Conservation (phyloP, 139 green algal genomes). For the Cymbomonas tetramitiformis region DNA sequence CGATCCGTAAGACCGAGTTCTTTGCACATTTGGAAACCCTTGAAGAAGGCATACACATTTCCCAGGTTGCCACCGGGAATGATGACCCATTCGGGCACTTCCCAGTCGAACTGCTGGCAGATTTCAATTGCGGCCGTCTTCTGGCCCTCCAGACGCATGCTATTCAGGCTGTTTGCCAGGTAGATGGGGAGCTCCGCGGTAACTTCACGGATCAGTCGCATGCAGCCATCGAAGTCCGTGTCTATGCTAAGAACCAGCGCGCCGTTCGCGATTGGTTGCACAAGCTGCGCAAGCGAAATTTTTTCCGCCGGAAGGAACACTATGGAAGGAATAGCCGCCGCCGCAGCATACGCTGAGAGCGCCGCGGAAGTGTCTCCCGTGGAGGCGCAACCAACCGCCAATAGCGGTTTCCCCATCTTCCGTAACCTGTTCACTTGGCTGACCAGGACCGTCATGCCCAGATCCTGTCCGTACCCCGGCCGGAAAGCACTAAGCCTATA, state of each 20-base stretch:
- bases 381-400: conserved; percentile 90
- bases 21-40: conserved; percentile 77
- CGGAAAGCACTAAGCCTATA: not conserved
- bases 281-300: conserved; percentile 77
- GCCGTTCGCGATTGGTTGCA: conserved; percentile 97
- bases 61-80: conserved; percentile 95
- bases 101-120: conserved; percentile 97
- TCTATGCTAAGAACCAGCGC: conserved; percentile 92
- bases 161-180: conserved; percentile 98
- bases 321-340: conserved; percentile 90
- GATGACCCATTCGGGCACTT: conserved; percentile 93
- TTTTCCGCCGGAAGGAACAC: conserved; percentile 98
- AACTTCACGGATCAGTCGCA: conserved; percentile 86
- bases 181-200: conserved; percentile 92
- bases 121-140: conserved; percentile 99
- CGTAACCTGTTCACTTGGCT: conserved; percentile 77
- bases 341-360: conserved; percentile 91
- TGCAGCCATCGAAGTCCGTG: conserved; percentile 99
- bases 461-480: conserved; percentile 56
- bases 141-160: conserved; percentile 89
- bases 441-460: conserved; percentile 97
- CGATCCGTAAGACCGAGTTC: conserved; percentile 82
- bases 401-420: conserved; percentile 66
- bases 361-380: conserved; percentile 95
- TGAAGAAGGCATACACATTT: conserved; percentile 99